These are phyloP conservation scores for Mortierella claussenii DNA, from an alignment of 192 early-diverging fungal species.

Conservation along the genomic window DNA sequence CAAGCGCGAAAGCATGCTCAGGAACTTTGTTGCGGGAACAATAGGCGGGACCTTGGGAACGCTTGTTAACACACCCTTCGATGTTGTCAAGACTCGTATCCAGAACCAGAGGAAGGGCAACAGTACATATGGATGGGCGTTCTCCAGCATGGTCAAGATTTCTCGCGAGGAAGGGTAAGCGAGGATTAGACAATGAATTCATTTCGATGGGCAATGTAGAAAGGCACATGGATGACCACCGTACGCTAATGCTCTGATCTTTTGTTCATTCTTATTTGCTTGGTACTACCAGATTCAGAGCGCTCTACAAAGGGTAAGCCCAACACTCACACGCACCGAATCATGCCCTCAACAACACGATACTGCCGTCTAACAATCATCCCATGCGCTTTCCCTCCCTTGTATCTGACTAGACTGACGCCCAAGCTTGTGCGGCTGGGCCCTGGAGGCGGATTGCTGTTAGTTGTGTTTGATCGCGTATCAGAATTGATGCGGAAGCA, in stretches of 20 bases:
- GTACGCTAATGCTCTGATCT: conserved; percentile 10
- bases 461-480: conserved; percentile 87
- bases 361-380: no score
- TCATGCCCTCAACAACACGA: no score
- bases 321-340: no score
- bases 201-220: no score
- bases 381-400: no score
- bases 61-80: conserved; percentile 89
- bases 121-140: conserved; percentile 82
- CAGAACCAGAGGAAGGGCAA: conserved; percentile 75
- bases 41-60: conserved; percentile 91
- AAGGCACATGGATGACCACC: no score
- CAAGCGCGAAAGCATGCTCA: conserved; percentile 74
- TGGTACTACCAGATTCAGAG: conserved; percentile 55
- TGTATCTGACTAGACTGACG: conserved; percentile 53
- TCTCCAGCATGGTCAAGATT: conserved; percentile 79
- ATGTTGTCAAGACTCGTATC: conserved; percentile 94
- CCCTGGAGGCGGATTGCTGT: conserved; percentile 80
- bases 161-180: conserved; percentile 84
- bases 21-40: conserved; percentile 88
- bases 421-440: conserved; percentile 92
- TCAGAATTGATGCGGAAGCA: conserved; percentile 77
- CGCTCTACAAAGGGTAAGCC: conserved; percentile 83
- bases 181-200: neutral
- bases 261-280: conserved; percentile 10